A percentile compares a stretch with the other conserved stretches of the same genome.
Conservation (phyloP, 2,329 filamentous ascomycete species). For the Exserohilum rostratum region DNA sequence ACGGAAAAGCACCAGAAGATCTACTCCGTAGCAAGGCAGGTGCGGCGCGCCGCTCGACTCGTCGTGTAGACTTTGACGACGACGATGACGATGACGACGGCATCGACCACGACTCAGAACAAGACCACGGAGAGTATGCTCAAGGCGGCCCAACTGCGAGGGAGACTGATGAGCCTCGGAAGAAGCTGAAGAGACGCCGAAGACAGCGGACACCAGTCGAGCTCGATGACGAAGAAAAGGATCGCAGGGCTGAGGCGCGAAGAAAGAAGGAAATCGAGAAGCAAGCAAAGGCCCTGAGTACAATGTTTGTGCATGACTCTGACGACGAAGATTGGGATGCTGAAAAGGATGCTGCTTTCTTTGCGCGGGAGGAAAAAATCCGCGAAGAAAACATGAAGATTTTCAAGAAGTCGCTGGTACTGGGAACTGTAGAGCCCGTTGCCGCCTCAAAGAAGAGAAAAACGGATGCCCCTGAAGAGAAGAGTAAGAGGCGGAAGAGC, state of each 20-base stretch:
- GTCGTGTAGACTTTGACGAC: constrained; percentile 70
- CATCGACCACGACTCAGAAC: constrained; percentile 61
- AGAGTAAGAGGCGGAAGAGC: constrained; percentile 42
- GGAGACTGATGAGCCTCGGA: constrained; percentile 61
- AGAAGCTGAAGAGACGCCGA: constrained; percentile 62
- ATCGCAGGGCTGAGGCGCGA: constrained; percentile 66
- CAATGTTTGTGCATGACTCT: constrained; percentile 77
- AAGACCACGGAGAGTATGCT: constrained; percentile 67
- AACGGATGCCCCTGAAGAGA: constrained; percentile 27
- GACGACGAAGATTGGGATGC: constrained; percentile 89
- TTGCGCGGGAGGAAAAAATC: constrained; percentile 72
- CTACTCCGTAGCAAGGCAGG: constrained; percentile 75
- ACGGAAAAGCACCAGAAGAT: constrained; percentile 75
- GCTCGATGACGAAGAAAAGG: constrained; percentile 65
- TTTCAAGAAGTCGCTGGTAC: constrained; percentile 53
- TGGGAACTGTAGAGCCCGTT: constrained; percentile 49
- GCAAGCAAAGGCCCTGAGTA: constrained; percentile 80
- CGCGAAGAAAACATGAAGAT: constrained; percentile 62
- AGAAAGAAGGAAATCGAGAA: constrained; percentile 77
- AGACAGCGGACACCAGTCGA: constrained; percentile 62
- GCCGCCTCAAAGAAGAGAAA: constrained; percentile 45
- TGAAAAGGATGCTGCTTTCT: constrained; percentile 76
- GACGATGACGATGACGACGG: constrained; percentile 74
- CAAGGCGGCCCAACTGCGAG: constrained; percentile 68
- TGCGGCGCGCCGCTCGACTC: constrained; percentile 46